Evolutionary conservation across 2,329 filamentous ascomycete genomes (phyloP).

Genomic region (Ophiostoma populinum): DNA sequence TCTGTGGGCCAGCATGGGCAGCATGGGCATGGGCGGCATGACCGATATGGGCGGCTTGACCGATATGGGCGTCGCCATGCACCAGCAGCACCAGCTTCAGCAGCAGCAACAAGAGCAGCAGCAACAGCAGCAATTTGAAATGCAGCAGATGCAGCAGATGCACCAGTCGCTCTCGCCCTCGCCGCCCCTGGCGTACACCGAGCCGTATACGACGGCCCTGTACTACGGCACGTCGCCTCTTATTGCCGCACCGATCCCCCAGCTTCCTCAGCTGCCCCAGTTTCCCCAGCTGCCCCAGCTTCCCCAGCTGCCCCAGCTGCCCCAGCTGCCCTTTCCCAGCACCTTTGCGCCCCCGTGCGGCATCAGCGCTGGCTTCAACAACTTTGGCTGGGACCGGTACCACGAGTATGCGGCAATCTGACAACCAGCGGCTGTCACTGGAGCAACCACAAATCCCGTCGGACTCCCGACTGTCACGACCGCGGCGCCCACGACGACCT

Average conservation of each 20-base stretch:
- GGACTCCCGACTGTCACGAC: slow-evolving; percentile 26
- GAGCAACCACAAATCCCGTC: slow-evolving; percentile 17
- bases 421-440: slow-evolving; percentile 38
- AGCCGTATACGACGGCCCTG: slow-evolving; percentile 56
- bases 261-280: too few species aligned
- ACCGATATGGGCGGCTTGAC: too few species aligned
- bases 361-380: slow-evolving; percentile 55
- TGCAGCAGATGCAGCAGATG: slow-evolving; percentile 3
- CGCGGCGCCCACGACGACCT: slow-evolving; percentile 9
- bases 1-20: slow-evolving; percentile 62
- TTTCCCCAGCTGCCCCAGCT: too few species aligned
- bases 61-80: too few species aligned
- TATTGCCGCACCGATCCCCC: slow-evolving; percentile 54
- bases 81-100: slow-evolving; percentile 47
- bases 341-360: slow-evolving; percentile 76
- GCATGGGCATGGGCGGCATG: background rate
- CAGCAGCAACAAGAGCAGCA: slow-evolving; percentile 1
- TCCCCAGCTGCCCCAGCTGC: too few species aligned
- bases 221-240: slow-evolving; percentile 63
- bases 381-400: slow-evolving; percentile 75
- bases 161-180: slow-evolving; percentile 71
- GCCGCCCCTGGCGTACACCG: slow-evolving; percentile 61
- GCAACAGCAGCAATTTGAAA: background rate
- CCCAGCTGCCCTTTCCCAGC: slow-evolving; percentile 70
- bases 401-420: slow-evolving; percentile 79